Percentiles rank a stretch among this genome's conserved stretches.
These are phyloP conservation scores for Chlorokybus atmophyticus DNA, from an alignment of 139 green algal genomes.

Conservation along the genomic window DNA sequence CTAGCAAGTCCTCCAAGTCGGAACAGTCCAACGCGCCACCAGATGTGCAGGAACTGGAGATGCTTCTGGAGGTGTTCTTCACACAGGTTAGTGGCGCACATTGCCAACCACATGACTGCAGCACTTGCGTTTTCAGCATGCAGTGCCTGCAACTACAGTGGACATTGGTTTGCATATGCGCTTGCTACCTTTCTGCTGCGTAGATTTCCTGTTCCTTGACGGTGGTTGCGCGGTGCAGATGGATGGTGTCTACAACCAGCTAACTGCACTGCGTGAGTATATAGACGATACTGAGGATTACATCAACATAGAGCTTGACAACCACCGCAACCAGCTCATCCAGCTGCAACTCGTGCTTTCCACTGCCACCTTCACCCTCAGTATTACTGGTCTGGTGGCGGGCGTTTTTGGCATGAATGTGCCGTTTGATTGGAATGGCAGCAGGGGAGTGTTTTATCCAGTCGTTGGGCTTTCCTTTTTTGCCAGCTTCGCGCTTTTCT, in stretches of 20 bases:
- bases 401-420: constrained; percentile 95
- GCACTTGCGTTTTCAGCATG: constrained; percentile 5
- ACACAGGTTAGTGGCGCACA: too few species aligned
- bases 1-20: background rate
- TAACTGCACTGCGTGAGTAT: constrained; percentile 83
- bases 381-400: constrained; percentile 47
- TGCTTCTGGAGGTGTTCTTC: constrained; percentile 34
- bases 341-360: constrained; percentile 77
- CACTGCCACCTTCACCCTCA: constrained; percentile 54
- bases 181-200: too few species aligned
- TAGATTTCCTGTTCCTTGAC: too few species aligned
- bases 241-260: too few species aligned
- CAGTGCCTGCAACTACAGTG: too few species aligned
- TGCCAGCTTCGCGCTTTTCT: too few species aligned
- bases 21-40: background rate
- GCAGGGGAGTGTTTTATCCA: too few species aligned
- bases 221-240: too few species aligned
- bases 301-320: constrained; percentile 90
- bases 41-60: constrained; percentile 33
- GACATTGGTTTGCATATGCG: too few species aligned
- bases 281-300: constrained; percentile 95
- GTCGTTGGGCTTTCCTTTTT: too few species aligned
- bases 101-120: too few species aligned
- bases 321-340: constrained; percentile 39
- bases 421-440: constrained; percentile 19